Evolutionary conservation across 441 rosid species (phyloP).

Genomic region (Corymbia calophylla): DNA sequence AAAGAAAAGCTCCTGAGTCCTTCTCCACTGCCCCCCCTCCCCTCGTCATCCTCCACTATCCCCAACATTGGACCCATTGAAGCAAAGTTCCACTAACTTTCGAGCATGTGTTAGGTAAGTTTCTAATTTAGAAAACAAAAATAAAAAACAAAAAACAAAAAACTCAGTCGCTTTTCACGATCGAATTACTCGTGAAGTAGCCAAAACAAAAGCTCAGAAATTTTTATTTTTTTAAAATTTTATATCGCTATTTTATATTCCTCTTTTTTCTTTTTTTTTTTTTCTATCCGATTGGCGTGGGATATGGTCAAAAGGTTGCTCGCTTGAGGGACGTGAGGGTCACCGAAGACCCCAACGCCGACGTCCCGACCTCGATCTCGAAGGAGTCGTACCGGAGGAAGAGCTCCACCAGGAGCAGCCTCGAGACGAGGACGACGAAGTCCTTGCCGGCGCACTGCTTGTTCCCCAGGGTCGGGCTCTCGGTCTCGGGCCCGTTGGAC

Average conservation of each 20-base stretch:
- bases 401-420: slow-evolving; percentile 53
- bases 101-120: not conserved
- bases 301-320: slow-evolving; percentile 29
- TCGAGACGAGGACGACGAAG: slow-evolving; percentile 52
- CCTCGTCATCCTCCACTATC: not conserved
- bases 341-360: slow-evolving; percentile 48
- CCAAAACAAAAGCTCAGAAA: not conserved
- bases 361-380: slow-evolving; percentile 37
- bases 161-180: not conserved
- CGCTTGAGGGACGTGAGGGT: slow-evolving; percentile 49
- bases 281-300: no score
- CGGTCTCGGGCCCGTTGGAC: slow-evolving; percentile 86
- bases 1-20: not conserved
- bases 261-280: no score
- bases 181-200: not conserved
- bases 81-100: not conserved
- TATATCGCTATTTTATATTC: not conserved
- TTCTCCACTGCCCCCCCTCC: not conserved
- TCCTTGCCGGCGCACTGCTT: slow-evolving; percentile 89
- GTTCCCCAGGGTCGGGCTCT: slow-evolving; percentile 42
- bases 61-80: not conserved
- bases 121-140: not conserved
- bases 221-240: no score
- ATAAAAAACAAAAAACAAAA: not conserved
- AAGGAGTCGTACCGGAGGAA: slow-evolving; percentile 79